phyloP scores from a whole-genome alignment of 2,329 filamentous ascomycete genomes.

The Ophiostoma piceae region DNA sequence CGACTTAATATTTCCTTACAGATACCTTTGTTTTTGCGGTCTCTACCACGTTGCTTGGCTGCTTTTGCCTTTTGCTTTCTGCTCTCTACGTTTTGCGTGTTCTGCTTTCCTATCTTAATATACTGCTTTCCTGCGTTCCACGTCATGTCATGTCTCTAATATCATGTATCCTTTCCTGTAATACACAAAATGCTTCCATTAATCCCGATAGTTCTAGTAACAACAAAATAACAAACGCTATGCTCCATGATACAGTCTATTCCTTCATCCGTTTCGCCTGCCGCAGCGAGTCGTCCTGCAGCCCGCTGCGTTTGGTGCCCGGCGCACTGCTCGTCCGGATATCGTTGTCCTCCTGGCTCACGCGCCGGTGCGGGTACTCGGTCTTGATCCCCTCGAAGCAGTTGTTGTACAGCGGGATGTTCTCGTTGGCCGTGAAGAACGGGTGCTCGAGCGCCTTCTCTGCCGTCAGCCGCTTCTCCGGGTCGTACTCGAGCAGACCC shows the following conservation, averaged over 20 bases:
- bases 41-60: neutral
- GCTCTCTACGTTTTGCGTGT: neutral
- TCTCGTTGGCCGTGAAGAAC: constrained; percentile 67
- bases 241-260: constrained; percentile 10
- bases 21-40: constrained; percentile 16
- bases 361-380: constrained; percentile 83
- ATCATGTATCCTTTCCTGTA: neutral
- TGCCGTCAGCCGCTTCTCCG: constrained; percentile 79
- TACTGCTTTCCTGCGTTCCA: neutral
- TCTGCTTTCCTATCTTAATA: neutral
- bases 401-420: constrained; percentile 65
- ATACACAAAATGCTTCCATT: neutral
- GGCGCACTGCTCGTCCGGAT: constrained; percentile 85
- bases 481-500: constrained; percentile 86
- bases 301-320: constrained; percentile 80
- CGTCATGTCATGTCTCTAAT: neutral
- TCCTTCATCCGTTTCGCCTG: constrained; percentile 62
- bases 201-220: neutral
- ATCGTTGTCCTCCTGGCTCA: constrained; percentile 93
- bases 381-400: constrained; percentile 87
- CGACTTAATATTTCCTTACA: constrained; percentile 12
- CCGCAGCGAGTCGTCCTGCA: constrained; percentile 73
- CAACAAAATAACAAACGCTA: constrained; percentile 15
- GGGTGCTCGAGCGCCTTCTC: constrained; percentile 82
- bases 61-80: neutral